A percentile compares a stretch with the other conserved stretches of the same genome.
Evolutionary conservation across 73 alveolate species (phyloP).

Genomic region (Breviolum minutum): DNA sequence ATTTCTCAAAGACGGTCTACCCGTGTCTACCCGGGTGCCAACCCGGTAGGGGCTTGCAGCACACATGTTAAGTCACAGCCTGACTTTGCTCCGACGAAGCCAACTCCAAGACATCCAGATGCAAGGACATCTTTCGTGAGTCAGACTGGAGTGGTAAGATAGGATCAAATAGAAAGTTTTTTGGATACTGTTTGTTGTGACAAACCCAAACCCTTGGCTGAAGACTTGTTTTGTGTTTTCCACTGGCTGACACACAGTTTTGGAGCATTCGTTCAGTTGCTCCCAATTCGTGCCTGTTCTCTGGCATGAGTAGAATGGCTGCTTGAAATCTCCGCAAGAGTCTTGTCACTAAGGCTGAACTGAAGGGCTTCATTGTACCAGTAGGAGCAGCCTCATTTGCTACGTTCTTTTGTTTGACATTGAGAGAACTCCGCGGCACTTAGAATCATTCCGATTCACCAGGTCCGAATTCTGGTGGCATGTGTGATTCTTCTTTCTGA

Average conservation of each 20-base stretch:
- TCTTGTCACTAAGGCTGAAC: too few species aligned
- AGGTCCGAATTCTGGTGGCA: too few species aligned
- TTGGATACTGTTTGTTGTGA: neutral
- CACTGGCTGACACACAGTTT: neutral
- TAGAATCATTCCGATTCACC: too few species aligned
- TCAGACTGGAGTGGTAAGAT: neutral
- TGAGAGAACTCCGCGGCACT: too few species aligned
- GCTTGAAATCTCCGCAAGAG: neutral
- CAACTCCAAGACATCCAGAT: neutral
- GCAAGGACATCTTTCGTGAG: constrained; percentile 48
- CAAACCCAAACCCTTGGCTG: neutral
- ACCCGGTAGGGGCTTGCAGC: too few species aligned
- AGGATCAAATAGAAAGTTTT: neutral
- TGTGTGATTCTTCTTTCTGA: too few species aligned
- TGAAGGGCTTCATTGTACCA: too few species aligned
- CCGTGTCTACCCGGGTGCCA: too few species aligned
- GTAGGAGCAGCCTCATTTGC: too few species aligned
- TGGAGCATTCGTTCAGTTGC: neutral
- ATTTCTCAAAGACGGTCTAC: too few species aligned
- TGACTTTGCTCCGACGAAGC: neutral
- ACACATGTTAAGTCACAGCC: neutral
- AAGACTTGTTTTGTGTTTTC: neutral
- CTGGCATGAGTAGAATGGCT: constrained; percentile 28
- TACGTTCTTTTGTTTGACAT: too few species aligned
- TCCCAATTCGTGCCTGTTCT: constrained; percentile 13